Evolutionary conservation across 2,329 filamentous ascomycete genomes (phyloP), one percentile per base, ranked within the genome.

Genomic region (Cladosporium sp.): DNA sequence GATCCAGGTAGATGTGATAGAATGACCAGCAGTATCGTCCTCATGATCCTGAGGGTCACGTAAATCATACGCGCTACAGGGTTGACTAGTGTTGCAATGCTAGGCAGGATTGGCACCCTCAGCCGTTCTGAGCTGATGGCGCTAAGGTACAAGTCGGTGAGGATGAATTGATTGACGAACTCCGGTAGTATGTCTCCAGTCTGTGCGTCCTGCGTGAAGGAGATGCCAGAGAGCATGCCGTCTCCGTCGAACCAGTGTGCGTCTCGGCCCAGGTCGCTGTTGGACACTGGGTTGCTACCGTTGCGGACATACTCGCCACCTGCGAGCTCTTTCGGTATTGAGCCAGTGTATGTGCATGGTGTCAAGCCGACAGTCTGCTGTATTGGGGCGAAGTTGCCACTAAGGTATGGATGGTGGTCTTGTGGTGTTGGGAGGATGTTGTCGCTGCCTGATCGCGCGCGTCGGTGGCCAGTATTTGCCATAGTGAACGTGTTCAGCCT

Each of bases 181-280:
- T 86, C 77, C 0, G 86, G 85, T 58, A 76, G 68, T 1, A 86
- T 77, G 0, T 66, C 61, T 2, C 70, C 70, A 2, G 68, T 65
- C 36, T 76, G 68, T 5, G 73, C 70, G 2, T 71, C 71, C 2
- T 75, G 75, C 25, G 74, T 74, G 67, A 88, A 90, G 17, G 77
- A 76, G 0, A 90, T 85, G 1, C 87, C 87, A 28, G 82, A 82
- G 10, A 90, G 80, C 87, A 90, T 90, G 4, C 87, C 87, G 67
- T 90, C 86, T 32, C 87, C 87, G 63, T 90, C 87, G 60, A 90
- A 90, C 86, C 86, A 89, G 67, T 90, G 87, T 8, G 83, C 80
- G 66, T 87, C 84, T 61, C 84, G 78, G 37, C 79, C 80, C 2
- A 83, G 69, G 55, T 87, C 81, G 20, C 81, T 75, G 58, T 88